phyloP scores from a whole-genome alignment of 768 basidiomycete species.

The Heimioporus sp. region DNA sequence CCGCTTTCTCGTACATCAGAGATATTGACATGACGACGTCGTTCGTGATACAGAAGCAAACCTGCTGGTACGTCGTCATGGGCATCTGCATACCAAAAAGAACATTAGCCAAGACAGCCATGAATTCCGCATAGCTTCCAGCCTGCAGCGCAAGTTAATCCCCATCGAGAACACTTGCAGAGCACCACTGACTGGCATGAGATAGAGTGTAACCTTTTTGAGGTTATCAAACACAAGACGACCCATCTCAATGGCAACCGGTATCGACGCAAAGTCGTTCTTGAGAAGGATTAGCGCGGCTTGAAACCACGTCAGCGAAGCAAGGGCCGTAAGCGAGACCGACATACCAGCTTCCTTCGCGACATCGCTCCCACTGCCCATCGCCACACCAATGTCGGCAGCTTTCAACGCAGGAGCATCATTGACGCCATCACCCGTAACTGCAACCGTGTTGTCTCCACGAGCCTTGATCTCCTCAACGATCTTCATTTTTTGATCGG shows the following conservation, averaged over 20 bases:
- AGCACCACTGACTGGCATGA: conserved; percentile 36
- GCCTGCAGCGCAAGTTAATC: conserved; percentile 28
- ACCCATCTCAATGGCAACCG: conserved; percentile 56
- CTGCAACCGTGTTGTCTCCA: conserved; percentile 49
- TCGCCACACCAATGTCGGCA: conserved; percentile 54
- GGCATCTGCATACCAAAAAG: conserved; percentile 59
- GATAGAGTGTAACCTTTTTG: conserved; percentile 45
- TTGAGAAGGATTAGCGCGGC: conserved; percentile 50
- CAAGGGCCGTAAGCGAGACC: background rate
- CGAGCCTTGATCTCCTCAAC: conserved; percentile 51
- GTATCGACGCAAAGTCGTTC: conserved; percentile 58
- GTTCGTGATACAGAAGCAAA: conserved; percentile 52
- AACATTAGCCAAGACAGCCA: conserved; percentile 56
- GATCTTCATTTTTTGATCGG: conserved; percentile 58
- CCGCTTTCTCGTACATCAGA: conserved; percentile 51
- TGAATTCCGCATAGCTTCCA: conserved; percentile 56
- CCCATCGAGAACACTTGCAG: background rate
- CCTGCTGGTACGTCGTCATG: conserved; percentile 52
- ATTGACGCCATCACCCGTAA: conserved; percentile 57
- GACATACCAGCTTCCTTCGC: conserved; percentile 52
- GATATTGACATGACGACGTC: conserved; percentile 51
- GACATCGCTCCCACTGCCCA: conserved; percentile 47
- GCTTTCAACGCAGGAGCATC: conserved; percentile 51
- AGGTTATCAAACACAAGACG: conserved; percentile 59
- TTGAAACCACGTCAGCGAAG: conserved; percentile 7